Percentiles rank a stretch among this genome's conserved stretches.
These are phyloP conservation scores for Breviolum minutum DNA, from an alignment of 73 alveolate genomes.

Conservation along the genomic window DNA sequence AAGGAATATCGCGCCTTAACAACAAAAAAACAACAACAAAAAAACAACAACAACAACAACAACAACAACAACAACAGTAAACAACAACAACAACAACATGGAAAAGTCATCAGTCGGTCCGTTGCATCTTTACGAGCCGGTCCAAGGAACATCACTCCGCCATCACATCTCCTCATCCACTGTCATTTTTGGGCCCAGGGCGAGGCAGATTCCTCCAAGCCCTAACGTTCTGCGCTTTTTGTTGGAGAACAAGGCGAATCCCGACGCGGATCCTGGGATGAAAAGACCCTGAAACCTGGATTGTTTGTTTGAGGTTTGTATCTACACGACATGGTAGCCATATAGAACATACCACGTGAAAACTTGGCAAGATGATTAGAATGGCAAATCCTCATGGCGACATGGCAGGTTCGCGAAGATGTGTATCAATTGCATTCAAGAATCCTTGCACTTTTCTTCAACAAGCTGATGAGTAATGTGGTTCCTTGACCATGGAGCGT, in stretches of 20 bases:
- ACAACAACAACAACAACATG: no score
- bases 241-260: conserved; percentile 45
- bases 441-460: no score
- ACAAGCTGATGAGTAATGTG: no score
- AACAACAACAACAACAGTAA: no score
- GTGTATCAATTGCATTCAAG: no score
- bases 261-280: conserved; percentile 30
- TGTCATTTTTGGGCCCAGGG: background rate
- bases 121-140: background rate
- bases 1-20: background rate
- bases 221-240: conserved; percentile 42
- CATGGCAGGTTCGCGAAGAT: no score
- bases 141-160: background rate
- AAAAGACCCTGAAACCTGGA: background rate
- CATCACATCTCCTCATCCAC: background rate
- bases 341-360: background rate
- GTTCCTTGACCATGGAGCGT: no score
- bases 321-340: background rate
- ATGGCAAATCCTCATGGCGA: no score
- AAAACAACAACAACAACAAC: no score
- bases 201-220: conserved; percentile 23
- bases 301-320: background rate
- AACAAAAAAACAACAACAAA: no score
- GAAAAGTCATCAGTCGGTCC: no score
- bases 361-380: background rate